Conservation (phyloP, 2,329 filamentous ascomycete species). For the Microcera coccophila region DNA sequence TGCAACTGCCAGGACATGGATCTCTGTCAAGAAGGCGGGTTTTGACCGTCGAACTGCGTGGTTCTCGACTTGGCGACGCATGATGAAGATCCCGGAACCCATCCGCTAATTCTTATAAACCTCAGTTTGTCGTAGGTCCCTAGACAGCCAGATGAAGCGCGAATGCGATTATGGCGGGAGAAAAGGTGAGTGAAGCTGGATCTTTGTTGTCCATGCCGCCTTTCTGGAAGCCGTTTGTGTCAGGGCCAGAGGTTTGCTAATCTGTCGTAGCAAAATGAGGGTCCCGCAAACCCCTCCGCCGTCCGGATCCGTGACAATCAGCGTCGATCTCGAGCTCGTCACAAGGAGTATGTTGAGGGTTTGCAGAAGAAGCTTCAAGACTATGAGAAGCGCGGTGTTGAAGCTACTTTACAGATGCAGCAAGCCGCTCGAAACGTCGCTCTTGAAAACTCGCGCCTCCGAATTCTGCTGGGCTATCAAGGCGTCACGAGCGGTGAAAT, state of each 20-base stretch:
- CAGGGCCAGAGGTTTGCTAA: constrained; percentile 14
- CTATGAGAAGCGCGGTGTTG: constrained; percentile 45
- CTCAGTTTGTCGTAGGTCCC: constrained; percentile 22
- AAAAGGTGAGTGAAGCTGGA: constrained; percentile 31
- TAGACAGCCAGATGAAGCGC: constrained; percentile 10
- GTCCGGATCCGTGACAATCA: constrained; percentile 50
- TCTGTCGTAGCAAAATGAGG: constrained; percentile 19
- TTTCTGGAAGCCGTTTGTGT: not conserved
- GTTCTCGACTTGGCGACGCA: constrained; percentile 28
- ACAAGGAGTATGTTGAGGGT: constrained; percentile 46
- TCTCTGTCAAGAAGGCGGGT: constrained; percentile 27
- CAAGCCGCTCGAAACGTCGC: constrained; percentile 47
- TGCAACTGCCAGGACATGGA: constrained; percentile 27
- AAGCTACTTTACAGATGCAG: constrained; percentile 53
- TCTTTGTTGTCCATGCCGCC: not conserved
- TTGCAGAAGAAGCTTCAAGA: constrained; percentile 45
- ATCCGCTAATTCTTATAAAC: constrained; percentile 19
- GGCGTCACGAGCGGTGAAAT: constrained; percentile 39
- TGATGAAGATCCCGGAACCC: constrained; percentile 26
- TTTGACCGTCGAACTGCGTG: constrained; percentile 28
- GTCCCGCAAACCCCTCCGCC: constrained; percentile 30
- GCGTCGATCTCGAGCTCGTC: constrained; percentile 49
- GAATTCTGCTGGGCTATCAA: constrained; percentile 38
- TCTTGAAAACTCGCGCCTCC: constrained; percentile 45
- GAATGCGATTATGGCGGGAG: constrained; percentile 22